These are phyloP conservation scores for Taiwanofungus camphoratus DNA, from an alignment of 1,284 basidiomycete genomes.

Conservation along the genomic window DNA sequence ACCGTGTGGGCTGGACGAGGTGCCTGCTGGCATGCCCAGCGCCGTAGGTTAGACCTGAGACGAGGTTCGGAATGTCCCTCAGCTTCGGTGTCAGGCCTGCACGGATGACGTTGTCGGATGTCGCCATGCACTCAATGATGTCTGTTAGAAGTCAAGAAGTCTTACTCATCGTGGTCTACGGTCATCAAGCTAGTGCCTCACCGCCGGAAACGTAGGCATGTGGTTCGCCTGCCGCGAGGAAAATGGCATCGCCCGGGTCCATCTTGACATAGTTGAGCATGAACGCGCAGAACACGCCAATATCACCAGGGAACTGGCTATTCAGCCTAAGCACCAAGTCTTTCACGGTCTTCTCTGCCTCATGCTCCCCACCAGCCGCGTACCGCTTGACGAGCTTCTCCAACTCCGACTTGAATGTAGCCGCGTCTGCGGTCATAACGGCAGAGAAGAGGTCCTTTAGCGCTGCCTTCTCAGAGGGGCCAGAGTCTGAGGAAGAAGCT, in stretches of 20 bases:
- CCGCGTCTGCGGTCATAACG: conserved; percentile 71
- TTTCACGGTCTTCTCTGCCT: conserved; percentile 42
- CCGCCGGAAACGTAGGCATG: conserved; percentile 95
- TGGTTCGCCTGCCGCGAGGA: conserved; percentile 93
- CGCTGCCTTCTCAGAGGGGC: conserved; percentile 51
- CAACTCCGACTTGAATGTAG: conserved; percentile 50
- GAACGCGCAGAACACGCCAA: conserved; percentile 94
- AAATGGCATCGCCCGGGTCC: conserved; percentile 85
- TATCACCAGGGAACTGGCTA: conserved; percentile 84
- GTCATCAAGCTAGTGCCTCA: conserved; percentile 28
- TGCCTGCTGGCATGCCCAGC: conserved; percentile 68
- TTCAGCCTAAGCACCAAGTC: conserved; percentile 73
- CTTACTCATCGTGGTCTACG: neutral
- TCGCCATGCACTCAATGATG: conserved; percentile 97
- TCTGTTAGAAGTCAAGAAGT: conserved; percentile 43
- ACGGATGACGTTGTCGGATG: conserved; percentile 97
- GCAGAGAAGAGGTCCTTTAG: conserved; percentile 75
- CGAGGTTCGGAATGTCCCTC: conserved; percentile 87
- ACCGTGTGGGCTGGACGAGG: conserved; percentile 55
- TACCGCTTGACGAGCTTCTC: conserved; percentile 61
- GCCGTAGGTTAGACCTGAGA: conserved; percentile 85
- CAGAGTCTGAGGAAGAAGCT: conserved; percentile 36
- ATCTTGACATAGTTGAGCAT: conserved; percentile 85
- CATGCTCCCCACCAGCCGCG: conserved; percentile 34
- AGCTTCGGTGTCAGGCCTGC: conserved; percentile 97